phyloP scores from a whole-genome alignment of 371 early-diverging fungal species.

The Mucor racemosus region DNA sequence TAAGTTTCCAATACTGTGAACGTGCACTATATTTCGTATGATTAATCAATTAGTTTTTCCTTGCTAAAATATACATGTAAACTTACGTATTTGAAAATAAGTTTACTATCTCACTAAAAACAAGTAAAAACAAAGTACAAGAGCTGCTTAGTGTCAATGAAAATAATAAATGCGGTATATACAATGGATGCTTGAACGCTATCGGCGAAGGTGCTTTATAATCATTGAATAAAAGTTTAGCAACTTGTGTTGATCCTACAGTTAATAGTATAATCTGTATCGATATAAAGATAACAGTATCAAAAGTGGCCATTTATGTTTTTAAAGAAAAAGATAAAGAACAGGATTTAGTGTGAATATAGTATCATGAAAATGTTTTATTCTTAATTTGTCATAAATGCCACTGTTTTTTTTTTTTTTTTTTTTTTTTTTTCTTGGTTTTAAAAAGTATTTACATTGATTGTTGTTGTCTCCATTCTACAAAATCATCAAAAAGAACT shows the following conservation, averaged over 20 bases:
- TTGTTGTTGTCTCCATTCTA: conserved; percentile 36
- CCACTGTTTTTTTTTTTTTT: not conserved
- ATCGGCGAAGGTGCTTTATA: conserved; percentile 19
- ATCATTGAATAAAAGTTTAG: conserved; percentile 15
- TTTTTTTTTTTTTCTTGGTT: not conserved
- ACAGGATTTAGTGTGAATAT: not conserved
- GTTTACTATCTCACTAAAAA: conserved; percentile 82
- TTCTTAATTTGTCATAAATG: not conserved
- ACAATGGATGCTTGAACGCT: conserved; percentile 5
- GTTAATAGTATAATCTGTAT: conserved; percentile 18
- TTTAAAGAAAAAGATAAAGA: not conserved
- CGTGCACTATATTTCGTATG: conserved; percentile 54
- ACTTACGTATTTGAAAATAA: conserved; percentile 70
- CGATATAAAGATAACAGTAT: conserved; percentile 13
- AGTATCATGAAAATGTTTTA: not conserved
- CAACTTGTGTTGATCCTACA: conserved; percentile 18
- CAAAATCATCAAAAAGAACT: conserved; percentile 49
- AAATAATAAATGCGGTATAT: conserved; percentile 65
- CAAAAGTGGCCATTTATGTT: conserved; percentile 9
- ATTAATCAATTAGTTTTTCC: not conserved
- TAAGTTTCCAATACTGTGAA: conserved; percentile 78
- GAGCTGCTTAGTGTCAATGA: conserved; percentile 78
- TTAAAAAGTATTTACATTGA: conserved; percentile 12
- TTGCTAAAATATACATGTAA: not conserved
- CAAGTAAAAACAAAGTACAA: conserved; percentile 80